Base-by-base conservation (phyloP, 129 eudicot genomes). In the Sambucus nigra region DNA sequence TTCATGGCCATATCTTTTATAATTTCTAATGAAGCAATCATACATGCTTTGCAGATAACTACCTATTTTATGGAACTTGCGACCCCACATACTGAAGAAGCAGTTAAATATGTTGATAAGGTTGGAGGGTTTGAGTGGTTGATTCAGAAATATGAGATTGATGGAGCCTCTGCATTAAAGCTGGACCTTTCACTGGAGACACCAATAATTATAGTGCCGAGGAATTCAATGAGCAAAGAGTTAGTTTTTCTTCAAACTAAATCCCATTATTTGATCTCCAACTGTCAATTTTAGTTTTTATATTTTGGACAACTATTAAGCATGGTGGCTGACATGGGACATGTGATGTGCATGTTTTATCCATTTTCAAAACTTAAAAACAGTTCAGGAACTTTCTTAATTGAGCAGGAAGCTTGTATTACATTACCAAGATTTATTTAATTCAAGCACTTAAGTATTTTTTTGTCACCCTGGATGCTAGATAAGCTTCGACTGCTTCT, bases 111-210 rank as follows among this genome's bases (percentile, higher is more conserved):
- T 73, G 98, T 79, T 49, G 98, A 91, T 65, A 85, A 85, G 71
- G 95, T 86, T 62, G 95, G 95, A 46, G 95, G 94, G n/a, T 76
- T 89, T 62, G 98, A 91, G 68, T 82, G 98, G 94, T 73, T 85
- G 78, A 85, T 91, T 79, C 75, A 85, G 54, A 82, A 91, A 63
- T 85, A 82, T 70, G 98, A 91, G 69, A 69, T 91, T 61, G 98
- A 91, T 69, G 98, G 98, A 65, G 81, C 95, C 20, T 56, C 98
- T 59, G 94, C 98, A 49, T 6, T 91, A 24, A 91, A 91, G 64
- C 59, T 91, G 72, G 94, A 91, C 66, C 98, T 91, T 69, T 69
- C 87, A 15, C 68, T 91, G 61, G 98, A 91, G 25, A 82, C 88
- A 51, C 98, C 98, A 41, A 79, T 85, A 24, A 85, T 91, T 55